These are phyloP conservation scores for Suillus tomentosus DNA, from an alignment of 768 basidiomycete genomes.

Conservation along the genomic window DNA sequence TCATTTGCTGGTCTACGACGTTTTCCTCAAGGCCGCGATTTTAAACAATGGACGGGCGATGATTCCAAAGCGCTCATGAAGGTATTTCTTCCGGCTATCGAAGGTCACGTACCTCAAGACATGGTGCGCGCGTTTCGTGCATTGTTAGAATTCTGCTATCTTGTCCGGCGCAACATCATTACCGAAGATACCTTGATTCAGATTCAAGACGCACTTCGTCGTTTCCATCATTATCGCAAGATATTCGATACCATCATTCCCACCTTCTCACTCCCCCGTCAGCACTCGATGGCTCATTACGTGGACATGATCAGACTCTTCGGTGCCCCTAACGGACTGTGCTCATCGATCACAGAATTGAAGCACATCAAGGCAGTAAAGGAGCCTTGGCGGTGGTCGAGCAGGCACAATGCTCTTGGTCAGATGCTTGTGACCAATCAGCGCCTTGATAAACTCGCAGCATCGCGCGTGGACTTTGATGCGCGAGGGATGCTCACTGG, in stretches of 20 bases:
- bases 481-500: conserved; percentile 15
- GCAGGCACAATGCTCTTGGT: not conserved
- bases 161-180: not conserved
- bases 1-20: not conserved
- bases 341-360: not conserved
- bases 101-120: not conserved
- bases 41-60: not conserved
- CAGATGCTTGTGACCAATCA: conserved; percentile 1
- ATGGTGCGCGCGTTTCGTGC: not conserved
- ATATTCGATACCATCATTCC: not conserved
- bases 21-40: not conserved
- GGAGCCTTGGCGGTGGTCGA: not conserved
- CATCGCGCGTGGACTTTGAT: not conserved
- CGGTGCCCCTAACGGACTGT: not conserved
- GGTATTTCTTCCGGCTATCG: not conserved
- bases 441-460: not conserved
- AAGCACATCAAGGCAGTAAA: not conserved
- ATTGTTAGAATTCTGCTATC: not conserved
- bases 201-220: not conserved
- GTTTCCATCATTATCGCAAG: not conserved
- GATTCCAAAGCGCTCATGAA: not conserved
- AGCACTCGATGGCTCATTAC: not conserved
- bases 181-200: not conserved
- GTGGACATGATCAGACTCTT: not conserved
- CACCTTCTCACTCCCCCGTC: not conserved